Base-by-base conservation (phyloP, 2,329 filamentous ascomycete genomes). In the Sclerotinia sclerotiorum region DNA sequence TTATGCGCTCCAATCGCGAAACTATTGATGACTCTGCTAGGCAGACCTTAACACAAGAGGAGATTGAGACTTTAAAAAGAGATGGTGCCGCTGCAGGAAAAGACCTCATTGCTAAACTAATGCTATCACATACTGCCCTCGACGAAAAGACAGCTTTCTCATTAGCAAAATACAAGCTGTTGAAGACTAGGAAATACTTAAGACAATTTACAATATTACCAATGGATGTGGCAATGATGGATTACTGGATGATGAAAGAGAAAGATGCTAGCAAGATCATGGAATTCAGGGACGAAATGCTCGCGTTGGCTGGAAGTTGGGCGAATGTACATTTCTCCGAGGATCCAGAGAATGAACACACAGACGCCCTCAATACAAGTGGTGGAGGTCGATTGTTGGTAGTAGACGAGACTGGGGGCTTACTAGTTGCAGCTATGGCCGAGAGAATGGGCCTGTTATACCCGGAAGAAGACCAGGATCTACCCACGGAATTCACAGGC, bases 81-180 rank as follows among this genome's bases (percentile, higher is more conserved):
- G 84, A 93, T 68, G 91, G 90, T 15, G 88, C 89, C 4, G 89
- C 89, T 6, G 92, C 92, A 0, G 94, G 94, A 17, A 91, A 91
- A 78, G 94, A 97, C 64, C 86, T 99, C 60, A 95, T 99, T 72
- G 90, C 92, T n/a, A 97, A 94, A 80, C 88, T 99, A 35, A 86
- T 99, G 79, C 85, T 93, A 42, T 95, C 93, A 55, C 95, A 99
- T 79, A 89, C 91, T 24, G 91, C 90, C 1, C 85, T 99, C 55
- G 93, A 97, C 73, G 91, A 98, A 81, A 99, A 99, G 84, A 98
- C 95, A 0, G 85, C 88, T 0, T 99, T 96, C 76, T 96, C 93
- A 2, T 83, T 97, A 69, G 94, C 94, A 55, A 99, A 99, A 79
- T 99, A 99, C 80, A 97, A 95, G 76, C 82, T 98, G 24, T 84